Conservation (phyloP, 352 stramenopile species). For the Globisporangium ultimum region DNA sequence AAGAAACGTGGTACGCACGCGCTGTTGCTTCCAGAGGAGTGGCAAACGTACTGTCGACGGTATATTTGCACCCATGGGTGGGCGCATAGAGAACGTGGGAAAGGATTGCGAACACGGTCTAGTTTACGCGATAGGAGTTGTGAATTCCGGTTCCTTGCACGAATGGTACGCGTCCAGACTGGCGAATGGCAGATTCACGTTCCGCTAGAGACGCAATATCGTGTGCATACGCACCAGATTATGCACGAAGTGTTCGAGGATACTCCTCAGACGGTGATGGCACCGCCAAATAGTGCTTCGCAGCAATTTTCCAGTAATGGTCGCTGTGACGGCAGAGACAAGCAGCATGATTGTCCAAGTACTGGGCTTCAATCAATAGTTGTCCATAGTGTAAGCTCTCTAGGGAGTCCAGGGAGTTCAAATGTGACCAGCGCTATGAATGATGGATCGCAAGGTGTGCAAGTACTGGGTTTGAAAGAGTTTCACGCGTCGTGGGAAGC, state of each 20-base stretch:
- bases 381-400: too few species aligned
- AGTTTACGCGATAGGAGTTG: neutral
- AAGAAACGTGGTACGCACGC: neutral
- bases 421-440: neutral
- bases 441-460: neutral
- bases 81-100: neutral
- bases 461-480: neutral
- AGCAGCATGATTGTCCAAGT: neutral
- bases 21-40: neutral
- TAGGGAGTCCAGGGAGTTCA: too few species aligned
- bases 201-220: neutral
- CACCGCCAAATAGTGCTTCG: neutral
- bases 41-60: neutral
- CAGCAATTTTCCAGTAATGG: neutral
- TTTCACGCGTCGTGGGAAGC: neutral
- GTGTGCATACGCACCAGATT: neutral
- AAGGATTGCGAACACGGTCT: neutral
- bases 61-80: slow-evolving; percentile 6
- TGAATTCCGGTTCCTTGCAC: slow-evolving; percentile 1
- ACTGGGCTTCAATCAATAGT: neutral
- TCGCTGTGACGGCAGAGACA: neutral
- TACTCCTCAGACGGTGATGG: neutral
- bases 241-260: neutral
- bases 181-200: neutral
- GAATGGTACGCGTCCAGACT: neutral